Evolutionary conservation across 2,329 filamentous ascomycete species (phyloP).

Genomic region (Fusarium paranaense): DNA sequence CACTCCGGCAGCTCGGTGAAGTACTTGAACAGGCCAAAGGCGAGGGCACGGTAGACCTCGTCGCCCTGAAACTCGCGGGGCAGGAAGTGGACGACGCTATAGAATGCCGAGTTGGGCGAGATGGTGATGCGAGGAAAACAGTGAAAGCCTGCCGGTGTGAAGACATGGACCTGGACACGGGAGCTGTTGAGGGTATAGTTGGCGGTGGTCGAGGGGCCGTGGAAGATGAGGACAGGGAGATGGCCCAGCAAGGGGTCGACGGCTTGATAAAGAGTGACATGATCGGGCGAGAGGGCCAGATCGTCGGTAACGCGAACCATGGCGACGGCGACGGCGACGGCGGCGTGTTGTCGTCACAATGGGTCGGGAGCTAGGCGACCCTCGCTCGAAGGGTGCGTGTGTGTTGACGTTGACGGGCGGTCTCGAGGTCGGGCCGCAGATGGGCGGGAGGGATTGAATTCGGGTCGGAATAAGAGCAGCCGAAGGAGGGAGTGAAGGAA

Average conservation of each 20-base stretch:
- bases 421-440: constrained; percentile 43
- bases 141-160: constrained; percentile 88
- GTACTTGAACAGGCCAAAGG: constrained; percentile 94
- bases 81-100: constrained; percentile 88
- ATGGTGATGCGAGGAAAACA: constrained; percentile 93
- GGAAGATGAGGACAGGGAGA: constrained; percentile 88
- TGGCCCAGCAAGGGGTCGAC: constrained; percentile 86
- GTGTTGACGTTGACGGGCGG: constrained; percentile 27
- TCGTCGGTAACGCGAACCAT: constrained; percentile 89
- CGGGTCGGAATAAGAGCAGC: neutral
- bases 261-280: constrained; percentile 89
- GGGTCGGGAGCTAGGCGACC: constrained; percentile 35
- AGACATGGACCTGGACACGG: constrained; percentile 93
- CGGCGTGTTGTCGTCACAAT: constrained; percentile 47
- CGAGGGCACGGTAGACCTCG: constrained; percentile 89
- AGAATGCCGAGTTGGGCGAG: constrained; percentile 91
- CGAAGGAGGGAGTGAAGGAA: neutral
- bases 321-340: constrained; percentile 36
- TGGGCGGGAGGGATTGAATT: constrained; percentile 28
- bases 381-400: constrained; percentile 3
- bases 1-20: constrained; percentile 85
- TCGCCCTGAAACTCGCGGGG: constrained; percentile 96
- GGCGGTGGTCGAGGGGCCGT: constrained; percentile 89
- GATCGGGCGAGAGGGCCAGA: constrained; percentile 82
- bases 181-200: constrained; percentile 91